Evolutionary conservation across 352 stramenopile genomes (phyloP).

Genomic region (Phytophthora ohioensis): DNA sequence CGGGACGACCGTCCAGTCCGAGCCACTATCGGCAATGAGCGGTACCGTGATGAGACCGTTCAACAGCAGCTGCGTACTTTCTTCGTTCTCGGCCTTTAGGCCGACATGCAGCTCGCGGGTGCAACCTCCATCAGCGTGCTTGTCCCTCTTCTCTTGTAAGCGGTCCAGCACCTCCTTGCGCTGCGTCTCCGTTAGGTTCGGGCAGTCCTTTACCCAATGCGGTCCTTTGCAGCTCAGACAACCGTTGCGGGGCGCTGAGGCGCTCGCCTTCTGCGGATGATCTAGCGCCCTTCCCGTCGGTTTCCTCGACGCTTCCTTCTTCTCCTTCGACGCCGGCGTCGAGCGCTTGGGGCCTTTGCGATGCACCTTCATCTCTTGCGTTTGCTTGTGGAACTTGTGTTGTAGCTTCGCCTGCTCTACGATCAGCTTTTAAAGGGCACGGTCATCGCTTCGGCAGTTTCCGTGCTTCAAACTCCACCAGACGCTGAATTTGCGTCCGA

Average conservation of each 20-base stretch:
- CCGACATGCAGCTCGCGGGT: conserved; percentile 2
- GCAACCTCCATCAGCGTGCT: not conserved
- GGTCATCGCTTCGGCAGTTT: conserved; percentile 13
- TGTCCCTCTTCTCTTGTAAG: conserved; percentile 1
- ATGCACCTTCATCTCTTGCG: conserved; percentile 8
- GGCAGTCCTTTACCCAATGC: conserved; percentile 30
- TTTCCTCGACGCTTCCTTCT: conserved; percentile 3
- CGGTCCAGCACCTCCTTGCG: conserved; percentile 13
- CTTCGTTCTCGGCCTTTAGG: not conserved
- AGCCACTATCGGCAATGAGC: conserved; percentile 1
- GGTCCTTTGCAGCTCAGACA: conserved; percentile 27
- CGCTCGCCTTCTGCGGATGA: not conserved
- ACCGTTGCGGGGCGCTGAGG: conserved; percentile 9
- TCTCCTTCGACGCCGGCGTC: conserved; percentile 1
- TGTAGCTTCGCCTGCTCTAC: conserved; percentile 14
- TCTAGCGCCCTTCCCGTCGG: not conserved
- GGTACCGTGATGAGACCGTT: not conserved
- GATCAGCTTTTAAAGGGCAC: conserved; percentile 20
- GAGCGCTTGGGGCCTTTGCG: not conserved
- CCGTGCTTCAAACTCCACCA: conserved; percentile 22
- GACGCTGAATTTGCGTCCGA: conserved; percentile 18
- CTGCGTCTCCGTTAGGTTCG: conserved; percentile 16
- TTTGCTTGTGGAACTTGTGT: conserved; percentile 21
- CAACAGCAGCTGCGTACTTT: not conserved
- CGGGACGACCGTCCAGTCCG: conserved; percentile 6